These are phyloP conservation scores for Leonotis leonurus DNA, from an alignment of 257 asterid genomes.

Conservation along the genomic window DNA sequence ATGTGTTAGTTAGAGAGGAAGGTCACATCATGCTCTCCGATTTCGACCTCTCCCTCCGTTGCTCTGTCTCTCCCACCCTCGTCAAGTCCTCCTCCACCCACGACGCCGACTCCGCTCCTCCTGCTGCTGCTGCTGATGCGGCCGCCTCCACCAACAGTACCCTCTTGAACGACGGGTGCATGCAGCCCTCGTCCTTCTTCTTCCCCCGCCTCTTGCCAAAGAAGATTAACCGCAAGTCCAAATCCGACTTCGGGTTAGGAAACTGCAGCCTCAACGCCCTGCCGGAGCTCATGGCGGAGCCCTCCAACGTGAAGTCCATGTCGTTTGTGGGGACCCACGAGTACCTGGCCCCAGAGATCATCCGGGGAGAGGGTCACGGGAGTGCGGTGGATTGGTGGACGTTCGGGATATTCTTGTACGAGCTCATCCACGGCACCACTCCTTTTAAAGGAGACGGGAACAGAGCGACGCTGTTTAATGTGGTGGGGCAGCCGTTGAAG, in stretches of 20 bases:
- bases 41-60: constrained; percentile 85
- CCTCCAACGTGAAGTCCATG: constrained; percentile 44
- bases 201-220: constrained; percentile 57
- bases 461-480: constrained; percentile 42
- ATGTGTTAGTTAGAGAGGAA: constrained; percentile 75
- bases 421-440: constrained; percentile 44
- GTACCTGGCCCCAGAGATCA: constrained; percentile 51
- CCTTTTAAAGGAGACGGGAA: constrained; percentile 54
- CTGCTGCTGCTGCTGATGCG: background rate
- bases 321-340: constrained; percentile 53
- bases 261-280: constrained; percentile 27
- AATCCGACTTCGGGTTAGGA: constrained; percentile 49
- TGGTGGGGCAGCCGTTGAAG: constrained; percentile 49
- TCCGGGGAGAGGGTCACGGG: constrained; percentile 56
- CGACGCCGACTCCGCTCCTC: constrained; percentile 17
- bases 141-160: background rate
- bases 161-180: constrained; percentile 40
- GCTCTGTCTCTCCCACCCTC: constrained; percentile 82
- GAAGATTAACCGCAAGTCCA: constrained; percentile 53
- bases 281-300: constrained; percentile 60
- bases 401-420: constrained; percentile 49
- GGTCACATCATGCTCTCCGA: constrained; percentile 97
- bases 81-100: constrained; percentile 73
- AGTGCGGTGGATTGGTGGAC: constrained; percentile 72
- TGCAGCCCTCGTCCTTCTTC: constrained; percentile 47